Evolutionary conservation across 306 rosid genomes (phyloP), one percentile per base, ranked within the genome.

Genomic region (Cucurbita moschata): DNA sequence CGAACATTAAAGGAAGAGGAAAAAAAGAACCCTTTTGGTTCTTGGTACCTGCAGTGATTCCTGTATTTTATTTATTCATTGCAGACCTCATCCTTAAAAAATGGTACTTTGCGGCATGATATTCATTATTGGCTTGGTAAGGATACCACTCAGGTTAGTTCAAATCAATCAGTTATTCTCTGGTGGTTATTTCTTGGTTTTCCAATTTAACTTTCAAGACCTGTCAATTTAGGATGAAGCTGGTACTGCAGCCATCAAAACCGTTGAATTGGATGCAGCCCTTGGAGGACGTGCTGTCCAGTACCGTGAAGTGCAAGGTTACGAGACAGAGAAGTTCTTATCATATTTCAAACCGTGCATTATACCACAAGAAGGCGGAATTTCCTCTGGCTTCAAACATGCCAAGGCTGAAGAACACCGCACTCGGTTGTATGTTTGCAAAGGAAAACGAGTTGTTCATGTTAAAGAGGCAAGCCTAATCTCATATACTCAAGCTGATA

Each of bases 231-330:
- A 94, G 98, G 98, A 94, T 78, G 98, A 94, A 90, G 97, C 98
- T 71, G 98, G 98, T 44, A 51, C 84, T 35, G 97, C 97, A 77
- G 98, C 98, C 73, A 83, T 94, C 83, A 94, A 94, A 84, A 89
- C 98, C 16, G 88, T 94, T 61, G 98, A 94, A 82, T 81, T 94
- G 81, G 97, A 94, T 86, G 97, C 98, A 79, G 83, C 92, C 72
- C 92, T 94, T 67, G 98, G 98, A 79, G 98, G 97, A 66, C 96
- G 97, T 58, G 98, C 97, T 77, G 97, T 94, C 76, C 98, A 94
- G 83, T 90, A 90, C 72, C 97, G 97, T 38, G 98, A 94, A 86
- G 83, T 87, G 66, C 97, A 94, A 73, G 98, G 98, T 79, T 88
- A 85, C 59, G 98, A 94, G 85, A 94, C 96, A 8, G 92, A 88